phyloP scores from a whole-genome alignment of 768 basidiomycete species.

The Suillus sp. region DNA sequence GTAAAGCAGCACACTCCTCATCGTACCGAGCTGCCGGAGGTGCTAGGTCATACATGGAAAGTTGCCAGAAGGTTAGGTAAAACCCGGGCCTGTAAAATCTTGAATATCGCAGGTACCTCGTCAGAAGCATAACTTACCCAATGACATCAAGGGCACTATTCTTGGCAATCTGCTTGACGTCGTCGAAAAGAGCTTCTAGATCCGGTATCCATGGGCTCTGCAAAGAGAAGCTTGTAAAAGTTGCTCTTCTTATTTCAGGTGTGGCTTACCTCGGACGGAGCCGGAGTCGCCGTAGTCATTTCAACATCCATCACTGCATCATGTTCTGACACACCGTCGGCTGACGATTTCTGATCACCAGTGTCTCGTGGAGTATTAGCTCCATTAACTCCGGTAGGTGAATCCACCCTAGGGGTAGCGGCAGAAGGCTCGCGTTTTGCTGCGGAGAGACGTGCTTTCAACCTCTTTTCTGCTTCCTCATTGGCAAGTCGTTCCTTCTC shows the following conservation, averaged over 20 bases:
- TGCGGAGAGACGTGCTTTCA: conserved; percentile 72
- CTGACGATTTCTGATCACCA: conserved; percentile 27
- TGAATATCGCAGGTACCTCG: conserved; percentile 15
- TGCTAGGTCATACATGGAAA: conserved; percentile 86
- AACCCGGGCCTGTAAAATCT: conserved; percentile 73
- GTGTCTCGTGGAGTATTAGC: conserved; percentile 31
- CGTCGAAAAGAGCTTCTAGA: conserved; percentile 70
- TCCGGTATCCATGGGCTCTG: conserved; percentile 83
- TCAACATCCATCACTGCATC: conserved; percentile 60
- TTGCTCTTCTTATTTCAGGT: neutral
- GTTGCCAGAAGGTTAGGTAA: conserved; percentile 96
- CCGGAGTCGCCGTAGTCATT: conserved; percentile 27
- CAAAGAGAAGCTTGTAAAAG: conserved; percentile 11
- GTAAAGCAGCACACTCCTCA: conserved; percentile 66
- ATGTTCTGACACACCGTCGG: conserved; percentile 39
- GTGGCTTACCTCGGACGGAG: conserved; percentile 42
- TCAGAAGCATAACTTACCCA: conserved; percentile 52
- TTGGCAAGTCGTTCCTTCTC: conserved; percentile 70
- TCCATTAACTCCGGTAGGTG: conserved; percentile 48
- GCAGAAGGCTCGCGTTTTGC: conserved; percentile 73
- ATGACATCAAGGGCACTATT: conserved; percentile 63
- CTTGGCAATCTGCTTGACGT: conserved; percentile 73
- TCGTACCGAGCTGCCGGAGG: conserved; percentile 80
- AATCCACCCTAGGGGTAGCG: conserved; percentile 60
- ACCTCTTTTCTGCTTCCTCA: conserved; percentile 77